Evolutionary conservation across 2,329 filamentous ascomycete genomes (phyloP).

Genomic region (Beauveria varroae): DNA sequence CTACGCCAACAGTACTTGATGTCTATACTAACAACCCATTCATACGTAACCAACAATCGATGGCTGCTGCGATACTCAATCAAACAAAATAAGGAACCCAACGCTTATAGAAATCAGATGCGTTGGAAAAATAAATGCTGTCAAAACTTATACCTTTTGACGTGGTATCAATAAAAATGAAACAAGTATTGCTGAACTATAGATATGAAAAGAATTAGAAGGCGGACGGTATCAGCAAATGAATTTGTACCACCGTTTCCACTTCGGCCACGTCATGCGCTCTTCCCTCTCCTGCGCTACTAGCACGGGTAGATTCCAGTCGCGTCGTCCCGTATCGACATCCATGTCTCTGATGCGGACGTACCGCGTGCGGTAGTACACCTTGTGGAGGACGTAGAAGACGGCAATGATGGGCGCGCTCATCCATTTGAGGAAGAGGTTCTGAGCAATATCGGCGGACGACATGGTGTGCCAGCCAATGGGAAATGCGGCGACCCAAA

Average conservation of each 20-base stretch:
- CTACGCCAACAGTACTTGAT: too few relatives aligned
- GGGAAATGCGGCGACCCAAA: constrained; percentile 80
- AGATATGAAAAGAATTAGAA: background rate
- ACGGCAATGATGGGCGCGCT: constrained; percentile 59
- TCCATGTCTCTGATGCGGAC: constrained; percentile 72
- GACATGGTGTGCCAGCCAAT: constrained; percentile 47
- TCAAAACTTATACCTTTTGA: too few relatives aligned
- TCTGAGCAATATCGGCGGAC: constrained; percentile 41
- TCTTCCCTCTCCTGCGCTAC: constrained; percentile 76
- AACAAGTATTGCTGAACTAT: too few relatives aligned
- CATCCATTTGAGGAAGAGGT: constrained; percentile 69
- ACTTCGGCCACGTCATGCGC: constrained; percentile 60
- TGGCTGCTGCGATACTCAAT: too few relatives aligned
- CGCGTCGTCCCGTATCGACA: constrained; percentile 73
- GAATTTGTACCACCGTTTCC: constrained; percentile 70
- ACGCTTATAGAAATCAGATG: too few relatives aligned
- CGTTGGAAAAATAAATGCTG: too few relatives aligned
- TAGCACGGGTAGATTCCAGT: constrained; percentile 73
- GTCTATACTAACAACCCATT: too few relatives aligned
- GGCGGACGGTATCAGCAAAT: constrained; percentile 46
- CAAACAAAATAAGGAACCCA: too few relatives aligned
- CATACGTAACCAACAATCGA: too few relatives aligned
- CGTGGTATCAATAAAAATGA: too few relatives aligned
- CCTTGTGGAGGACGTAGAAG: constrained; percentile 69
- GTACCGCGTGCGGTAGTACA: constrained; percentile 62